phyloP scores from a whole-genome alignment of 176 grass and related monocot species.

The Triticum turgidum region DNA sequence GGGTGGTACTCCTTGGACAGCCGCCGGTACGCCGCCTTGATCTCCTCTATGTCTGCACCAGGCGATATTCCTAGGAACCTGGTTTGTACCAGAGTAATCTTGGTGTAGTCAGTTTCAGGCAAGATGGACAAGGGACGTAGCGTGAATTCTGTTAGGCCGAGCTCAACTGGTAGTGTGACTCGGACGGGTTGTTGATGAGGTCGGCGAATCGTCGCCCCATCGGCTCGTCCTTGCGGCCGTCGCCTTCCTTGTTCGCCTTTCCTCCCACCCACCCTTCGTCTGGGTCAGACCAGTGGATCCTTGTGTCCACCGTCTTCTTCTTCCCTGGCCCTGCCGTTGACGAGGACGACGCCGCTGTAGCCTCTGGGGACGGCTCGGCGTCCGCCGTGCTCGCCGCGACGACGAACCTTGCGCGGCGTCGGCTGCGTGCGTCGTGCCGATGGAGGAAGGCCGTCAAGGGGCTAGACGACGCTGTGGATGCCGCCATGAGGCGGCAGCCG shows the following conservation, averaged over 20 bases:
- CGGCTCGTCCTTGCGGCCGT: constrained; percentile 29
- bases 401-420: background rate
- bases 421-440: background rate
- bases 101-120: background rate
- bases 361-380: constrained; percentile 31
- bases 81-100: background rate
- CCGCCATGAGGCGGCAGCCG: constrained; percentile 20
- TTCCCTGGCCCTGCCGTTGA: constrained; percentile 18
- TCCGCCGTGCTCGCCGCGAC: constrained; percentile 27
- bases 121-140: background rate
- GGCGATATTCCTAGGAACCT: constrained; percentile 68
- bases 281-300: constrained; percentile 84
- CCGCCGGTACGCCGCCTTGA: constrained; percentile 84
- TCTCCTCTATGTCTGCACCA: constrained; percentile 82
- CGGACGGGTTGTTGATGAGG: constrained; percentile 62
- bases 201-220: constrained; percentile 67
- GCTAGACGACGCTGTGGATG: constrained; percentile 53
- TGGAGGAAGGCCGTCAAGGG: constrained; percentile 43
- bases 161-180: constrained; percentile 85
- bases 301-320: constrained; percentile 84
- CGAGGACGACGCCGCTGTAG: background rate
- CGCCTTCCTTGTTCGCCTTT: constrained; percentile 42
- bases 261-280: constrained; percentile 88
- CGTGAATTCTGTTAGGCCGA: background rate
- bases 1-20: constrained; percentile 98